A percentile compares a stretch with the other conserved stretches of the same genome.
Evolutionary conservation across 805 yeast species (phyloP).

Genomic region (Grigorovia yakushimaensis): DNA sequence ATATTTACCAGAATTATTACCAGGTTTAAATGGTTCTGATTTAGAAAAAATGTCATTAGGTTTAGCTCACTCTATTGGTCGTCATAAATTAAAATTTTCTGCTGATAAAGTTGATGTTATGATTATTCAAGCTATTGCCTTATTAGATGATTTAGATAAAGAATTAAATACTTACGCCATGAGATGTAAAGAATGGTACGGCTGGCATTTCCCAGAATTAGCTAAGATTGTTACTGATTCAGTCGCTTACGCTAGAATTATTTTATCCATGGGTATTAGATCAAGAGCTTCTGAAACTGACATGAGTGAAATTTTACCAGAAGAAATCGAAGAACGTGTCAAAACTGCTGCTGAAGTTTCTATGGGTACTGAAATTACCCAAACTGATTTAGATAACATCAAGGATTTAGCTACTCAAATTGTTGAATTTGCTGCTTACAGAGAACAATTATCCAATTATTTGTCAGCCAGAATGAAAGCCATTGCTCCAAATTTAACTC

Average conservation of each 20-base stretch:
- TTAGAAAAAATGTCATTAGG: conserved; percentile 93
- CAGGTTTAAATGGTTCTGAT: conserved; percentile 81
- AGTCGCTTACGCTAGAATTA: conserved; percentile 90
- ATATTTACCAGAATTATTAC: conserved; percentile 84
- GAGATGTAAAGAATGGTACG: conserved; percentile 99
- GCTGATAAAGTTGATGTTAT: conserved; percentile 98
- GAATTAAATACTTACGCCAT: conserved; percentile 96
- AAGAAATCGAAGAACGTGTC: conserved; percentile 83
- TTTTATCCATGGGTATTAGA: conserved; percentile 88
- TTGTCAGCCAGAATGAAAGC: conserved; percentile 94
- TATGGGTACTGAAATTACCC: conserved; percentile 98
- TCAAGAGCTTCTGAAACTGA: conserved; percentile 86
- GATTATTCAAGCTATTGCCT: conserved; percentile 98
- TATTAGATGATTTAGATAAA: conserved; percentile 93
- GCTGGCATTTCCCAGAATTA: conserved; percentile 99
- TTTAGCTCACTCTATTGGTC: conserved; percentile 96
- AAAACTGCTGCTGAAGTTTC: conserved; percentile 94
- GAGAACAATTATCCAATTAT: conserved; percentile 91
- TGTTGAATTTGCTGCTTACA: conserved; percentile 89
- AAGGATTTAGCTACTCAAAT: conserved; percentile 90
- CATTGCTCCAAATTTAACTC: conserved; percentile 94
- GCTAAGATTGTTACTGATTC: conserved; percentile 95
- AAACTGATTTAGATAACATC: conserved; percentile 78
- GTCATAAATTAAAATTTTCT: conserved; percentile 93
- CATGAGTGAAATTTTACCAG: conserved; percentile 83